Conservation (phyloP, 768 basidiomycete species). For the Termitomyces bulborhizus region DNA sequence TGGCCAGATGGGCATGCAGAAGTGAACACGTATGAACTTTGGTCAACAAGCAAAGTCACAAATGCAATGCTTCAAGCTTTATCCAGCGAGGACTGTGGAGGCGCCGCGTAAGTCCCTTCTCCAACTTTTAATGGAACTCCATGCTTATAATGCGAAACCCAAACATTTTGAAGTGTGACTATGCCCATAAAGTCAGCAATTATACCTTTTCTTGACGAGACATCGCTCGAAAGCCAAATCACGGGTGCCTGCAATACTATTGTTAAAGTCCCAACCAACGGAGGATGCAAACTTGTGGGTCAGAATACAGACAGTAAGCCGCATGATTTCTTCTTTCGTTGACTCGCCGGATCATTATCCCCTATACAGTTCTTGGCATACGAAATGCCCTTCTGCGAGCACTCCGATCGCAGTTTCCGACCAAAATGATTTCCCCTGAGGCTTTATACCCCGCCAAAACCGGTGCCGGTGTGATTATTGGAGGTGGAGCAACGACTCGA, state of each 20-base stretch:
- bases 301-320: conserved; percentile 29
- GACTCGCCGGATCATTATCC: neutral
- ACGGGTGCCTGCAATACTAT: conserved; percentile 30
- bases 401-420: conserved; percentile 19
- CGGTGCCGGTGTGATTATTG: conserved; percentile 27
- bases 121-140: neutral
- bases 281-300: conserved; percentile 24
- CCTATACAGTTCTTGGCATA: conserved; percentile 23
- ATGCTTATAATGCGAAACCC: neutral
- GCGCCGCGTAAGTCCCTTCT: conserved; percentile 22
- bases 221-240: conserved; percentile 23
- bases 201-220: conserved; percentile 25
- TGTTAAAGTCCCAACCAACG: conserved; percentile 23
- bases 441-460: conserved; percentile 14
- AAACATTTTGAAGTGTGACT: conserved; percentile 20
- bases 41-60: conserved; percentile 28
- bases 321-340: neutral
- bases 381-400: conserved; percentile 25
- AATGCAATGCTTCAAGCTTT: conserved; percentile 20
- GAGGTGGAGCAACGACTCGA: conserved; percentile 32
- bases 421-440: conserved; percentile 12
- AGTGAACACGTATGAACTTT: conserved; percentile 20
- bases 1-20: conserved; percentile 10
- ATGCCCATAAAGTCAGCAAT: conserved; percentile 31
- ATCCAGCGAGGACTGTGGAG: conserved; percentile 21